Evolutionary conservation across 2,329 filamentous ascomycete genomes (phyloP).

Genomic region (Pyricularia pennisetigena): DNA sequence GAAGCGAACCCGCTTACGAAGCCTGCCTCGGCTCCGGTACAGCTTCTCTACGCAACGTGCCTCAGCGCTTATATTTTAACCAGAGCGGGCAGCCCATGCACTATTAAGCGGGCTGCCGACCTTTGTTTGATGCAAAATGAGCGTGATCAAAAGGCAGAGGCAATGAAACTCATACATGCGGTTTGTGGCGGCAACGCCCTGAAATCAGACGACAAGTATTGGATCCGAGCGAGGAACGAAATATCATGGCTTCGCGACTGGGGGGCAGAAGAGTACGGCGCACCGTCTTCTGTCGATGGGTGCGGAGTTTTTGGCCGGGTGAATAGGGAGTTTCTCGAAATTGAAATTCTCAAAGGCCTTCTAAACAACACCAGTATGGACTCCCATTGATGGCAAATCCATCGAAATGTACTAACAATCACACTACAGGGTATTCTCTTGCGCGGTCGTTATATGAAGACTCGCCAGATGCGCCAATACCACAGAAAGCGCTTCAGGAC

Average conservation of each 20-base stretch:
- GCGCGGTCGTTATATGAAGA: constrained; percentile 53
- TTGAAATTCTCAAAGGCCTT: constrained; percentile 60
- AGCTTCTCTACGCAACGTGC: constrained; percentile 53
- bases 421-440: constrained; percentile 44
- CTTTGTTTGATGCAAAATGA: constrained; percentile 53
- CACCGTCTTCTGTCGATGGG: constrained; percentile 13
- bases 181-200: constrained; percentile 34
- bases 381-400: not conserved
- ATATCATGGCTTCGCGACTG: constrained; percentile 67
- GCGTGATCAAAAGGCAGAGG: constrained; percentile 52
- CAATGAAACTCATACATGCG: constrained; percentile 47
- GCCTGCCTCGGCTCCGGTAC: constrained; percentile 43
- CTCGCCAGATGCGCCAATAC: constrained; percentile 36
- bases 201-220: constrained; percentile 53
- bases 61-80: constrained; percentile 50
- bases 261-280: constrained; percentile 40
- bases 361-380: constrained; percentile 45
- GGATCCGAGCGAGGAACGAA: constrained; percentile 51
- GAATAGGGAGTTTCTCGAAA: constrained; percentile 51
- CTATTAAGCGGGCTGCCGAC: constrained; percentile 46
- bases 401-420: constrained; percentile 11
- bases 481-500: constrained; percentile 41
- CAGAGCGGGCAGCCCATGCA: constrained; percentile 37
- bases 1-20: constrained; percentile 55
- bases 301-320: constrained; percentile 51